These are phyloP conservation scores for Phytophthora sansomeana DNA, from an alignment of 352 stramenopile species.

Conservation along the genomic window DNA sequence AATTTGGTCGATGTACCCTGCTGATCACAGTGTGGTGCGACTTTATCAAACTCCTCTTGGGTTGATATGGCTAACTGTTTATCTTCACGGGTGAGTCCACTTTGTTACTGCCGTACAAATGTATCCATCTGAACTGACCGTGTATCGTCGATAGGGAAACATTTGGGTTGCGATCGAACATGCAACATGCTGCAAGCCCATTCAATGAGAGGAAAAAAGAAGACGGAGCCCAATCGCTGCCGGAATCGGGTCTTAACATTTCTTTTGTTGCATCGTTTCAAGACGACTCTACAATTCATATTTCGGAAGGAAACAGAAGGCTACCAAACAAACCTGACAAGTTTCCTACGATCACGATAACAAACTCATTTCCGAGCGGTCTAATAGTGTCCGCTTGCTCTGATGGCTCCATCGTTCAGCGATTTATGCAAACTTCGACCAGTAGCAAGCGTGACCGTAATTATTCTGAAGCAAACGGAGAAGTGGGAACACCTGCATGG, in stretches of 20 bases:
- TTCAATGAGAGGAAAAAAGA: not conserved
- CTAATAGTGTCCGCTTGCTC: slow-evolving; percentile 63
- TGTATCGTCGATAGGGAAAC: slow-evolving; percentile 44
- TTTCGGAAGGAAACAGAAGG: slow-evolving; percentile 40
- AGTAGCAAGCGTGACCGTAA: not conserved
- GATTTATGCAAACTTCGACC: slow-evolving; percentile 21
- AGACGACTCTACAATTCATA: slow-evolving; percentile 57
- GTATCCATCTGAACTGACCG: slow-evolving; percentile 6
- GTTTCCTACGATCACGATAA: slow-evolving; percentile 49
- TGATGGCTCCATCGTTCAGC: slow-evolving; percentile 65
- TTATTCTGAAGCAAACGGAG: not conserved
- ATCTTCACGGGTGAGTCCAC: slow-evolving; percentile 52
- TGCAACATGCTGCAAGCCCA: not conserved
- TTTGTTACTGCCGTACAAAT: not conserved
- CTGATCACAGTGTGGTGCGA: slow-evolving; percentile 72
- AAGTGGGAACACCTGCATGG: not conserved
- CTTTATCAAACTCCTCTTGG: slow-evolving; percentile 54
- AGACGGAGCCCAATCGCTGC: not conserved
- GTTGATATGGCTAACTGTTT: slow-evolving; percentile 70
- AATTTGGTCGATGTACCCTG: slow-evolving; percentile 63
- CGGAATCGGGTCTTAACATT: slow-evolving; percentile 12
- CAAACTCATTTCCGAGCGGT: slow-evolving; percentile 60
- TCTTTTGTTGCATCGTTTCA: slow-evolving; percentile 68
- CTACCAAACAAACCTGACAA: slow-evolving; percentile 59
- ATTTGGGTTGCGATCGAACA: slow-evolving; percentile 61